Conservation (phyloP, 129 eudicot genomes). For the Pittosporum tobira region DNA sequence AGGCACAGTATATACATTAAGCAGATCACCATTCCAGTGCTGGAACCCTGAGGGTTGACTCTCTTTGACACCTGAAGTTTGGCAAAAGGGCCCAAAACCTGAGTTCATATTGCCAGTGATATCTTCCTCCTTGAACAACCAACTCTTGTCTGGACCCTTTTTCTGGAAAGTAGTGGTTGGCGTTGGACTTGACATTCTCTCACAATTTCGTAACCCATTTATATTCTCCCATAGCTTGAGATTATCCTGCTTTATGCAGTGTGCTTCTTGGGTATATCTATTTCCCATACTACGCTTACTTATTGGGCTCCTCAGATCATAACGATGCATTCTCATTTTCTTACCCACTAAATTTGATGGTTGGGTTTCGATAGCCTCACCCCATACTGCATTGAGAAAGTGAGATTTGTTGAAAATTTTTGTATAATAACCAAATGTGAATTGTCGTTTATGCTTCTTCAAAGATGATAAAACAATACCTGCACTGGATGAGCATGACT, state of each 20-base stretch:
- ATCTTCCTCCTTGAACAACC: slow-evolving; percentile 22
- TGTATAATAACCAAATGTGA: slow-evolving; percentile 5
- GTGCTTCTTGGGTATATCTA: slow-evolving; percentile 12
- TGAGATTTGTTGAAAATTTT: background rate
- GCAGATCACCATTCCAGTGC: slow-evolving; percentile 27
- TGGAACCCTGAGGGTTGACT: slow-evolving; percentile 13
- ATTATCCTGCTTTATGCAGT: slow-evolving; percentile 8
- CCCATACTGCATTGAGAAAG: slow-evolving; percentile 30
- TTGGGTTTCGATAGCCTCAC: slow-evolving; percentile 20
- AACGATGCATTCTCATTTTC: slow-evolving; percentile 16
- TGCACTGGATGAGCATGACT: slow-evolving; percentile 61
- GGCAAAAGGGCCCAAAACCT: slow-evolving; percentile 18
- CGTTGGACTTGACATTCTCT: slow-evolving; percentile 16
- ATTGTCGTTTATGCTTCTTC: background rate
- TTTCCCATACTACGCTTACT: slow-evolving; percentile 13
- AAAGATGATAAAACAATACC: slow-evolving; percentile 36
- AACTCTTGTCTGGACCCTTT: slow-evolving; percentile 13
- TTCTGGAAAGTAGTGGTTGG: slow-evolving; percentile 12
- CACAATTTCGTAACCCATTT: slow-evolving; percentile 8
- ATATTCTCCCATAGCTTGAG: slow-evolving; percentile 14
- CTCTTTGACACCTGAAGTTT: slow-evolving; percentile 20
- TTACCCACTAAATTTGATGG: slow-evolving; percentile 15
- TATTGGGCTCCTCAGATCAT: slow-evolving; percentile 17
- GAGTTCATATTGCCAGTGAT: slow-evolving; percentile 11
- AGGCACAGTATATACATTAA: slow-evolving; percentile 11